These are phyloP conservation scores for Fonsecaea erecta DNA, from an alignment of 2,329 filamentous ascomycete genomes.

Conservation along the genomic window DNA sequence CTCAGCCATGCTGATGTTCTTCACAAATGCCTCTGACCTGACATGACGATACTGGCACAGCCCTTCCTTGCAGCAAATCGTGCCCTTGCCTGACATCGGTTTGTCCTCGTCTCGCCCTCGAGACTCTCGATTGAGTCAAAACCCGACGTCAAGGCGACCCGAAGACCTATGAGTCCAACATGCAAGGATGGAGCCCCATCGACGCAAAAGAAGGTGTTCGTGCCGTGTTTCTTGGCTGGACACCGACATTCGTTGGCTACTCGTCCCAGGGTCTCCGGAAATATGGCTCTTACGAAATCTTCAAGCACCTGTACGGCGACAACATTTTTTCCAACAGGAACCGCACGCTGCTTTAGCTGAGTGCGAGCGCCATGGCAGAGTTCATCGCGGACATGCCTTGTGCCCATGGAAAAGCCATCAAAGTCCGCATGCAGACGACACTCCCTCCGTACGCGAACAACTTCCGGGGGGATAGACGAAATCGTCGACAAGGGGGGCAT, in stretches of 20 bases:
- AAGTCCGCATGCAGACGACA: slow-evolving; percentile 87
- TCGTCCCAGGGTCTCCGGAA: slow-evolving; percentile 83
- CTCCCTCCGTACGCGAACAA: slow-evolving; percentile 78
- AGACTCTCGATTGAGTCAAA: slow-evolving; percentile 89
- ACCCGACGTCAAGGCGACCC: slow-evolving; percentile 85
- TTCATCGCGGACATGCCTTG: slow-evolving; percentile 76
- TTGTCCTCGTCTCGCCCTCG: too few relatives aligned
- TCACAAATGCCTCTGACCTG: too few relatives aligned
- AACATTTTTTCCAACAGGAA: slow-evolving; percentile 74
- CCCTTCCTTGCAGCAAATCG: too few relatives aligned
- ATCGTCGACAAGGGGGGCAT: slow-evolving; percentile 75
- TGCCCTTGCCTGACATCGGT: too few relatives aligned
- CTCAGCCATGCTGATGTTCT: too few relatives aligned
- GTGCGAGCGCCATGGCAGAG: slow-evolving; percentile 67
- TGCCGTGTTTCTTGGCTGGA: slow-evolving; percentile 86
- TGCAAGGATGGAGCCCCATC: slow-evolving; percentile 82
- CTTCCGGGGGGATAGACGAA: slow-evolving; percentile 71
- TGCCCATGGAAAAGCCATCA: slow-evolving; percentile 88
- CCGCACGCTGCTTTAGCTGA: slow-evolving; percentile 80
- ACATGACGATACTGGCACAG: too few relatives aligned
- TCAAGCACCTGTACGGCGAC: slow-evolving; percentile 89
- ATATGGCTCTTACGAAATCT: slow-evolving; percentile 90
- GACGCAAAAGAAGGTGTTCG: slow-evolving; percentile 74
- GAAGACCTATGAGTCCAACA: slow-evolving; percentile 83
- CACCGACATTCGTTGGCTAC: slow-evolving; percentile 84